Conservation (phyloP, 2,329 filamentous ascomycete species). For the Boeremia exigua region DNA sequence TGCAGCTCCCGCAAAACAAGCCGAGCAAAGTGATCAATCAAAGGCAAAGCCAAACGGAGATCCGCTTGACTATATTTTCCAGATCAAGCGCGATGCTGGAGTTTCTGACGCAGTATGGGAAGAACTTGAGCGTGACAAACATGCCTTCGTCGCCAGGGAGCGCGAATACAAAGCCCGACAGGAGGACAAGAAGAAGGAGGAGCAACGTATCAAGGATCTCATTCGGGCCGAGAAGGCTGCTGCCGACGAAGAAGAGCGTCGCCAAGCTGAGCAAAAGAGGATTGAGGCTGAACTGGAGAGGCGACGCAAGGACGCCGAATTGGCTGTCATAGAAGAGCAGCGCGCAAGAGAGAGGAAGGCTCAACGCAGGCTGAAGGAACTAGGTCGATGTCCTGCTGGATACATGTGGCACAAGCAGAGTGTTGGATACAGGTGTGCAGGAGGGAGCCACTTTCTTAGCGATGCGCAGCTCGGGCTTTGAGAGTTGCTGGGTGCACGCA, state of each 20-base stretch:
- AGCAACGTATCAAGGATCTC: slow-evolving; percentile 29
- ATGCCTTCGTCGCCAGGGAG: slow-evolving; percentile 39
- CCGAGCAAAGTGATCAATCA: slow-evolving; percentile 2
- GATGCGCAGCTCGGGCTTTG: neutral
- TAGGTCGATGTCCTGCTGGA: slow-evolving; percentile 64
- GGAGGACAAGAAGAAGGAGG: slow-evolving; percentile 29
- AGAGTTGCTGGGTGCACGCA: neutral
- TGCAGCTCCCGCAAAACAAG: slow-evolving; percentile 3
- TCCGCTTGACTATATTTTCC: slow-evolving; percentile 21
- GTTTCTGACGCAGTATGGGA: slow-evolving; percentile 68
- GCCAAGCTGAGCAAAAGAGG: slow-evolving; percentile 24
- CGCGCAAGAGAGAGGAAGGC: slow-evolving; percentile 49
- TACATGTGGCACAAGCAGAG: slow-evolving; percentile 67
- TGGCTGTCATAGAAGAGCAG: slow-evolving; percentile 49
- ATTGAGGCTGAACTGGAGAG: slow-evolving; percentile 29
- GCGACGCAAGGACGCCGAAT: slow-evolving; percentile 34
- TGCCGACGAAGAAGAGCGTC: slow-evolving; percentile 33
- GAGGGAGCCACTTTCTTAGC: slow-evolving; percentile 57
- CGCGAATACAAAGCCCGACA: slow-evolving; percentile 47
- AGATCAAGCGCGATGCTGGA: slow-evolving; percentile 57
- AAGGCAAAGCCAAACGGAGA: slow-evolving; percentile 9
- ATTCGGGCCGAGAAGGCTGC: slow-evolving; percentile 39
- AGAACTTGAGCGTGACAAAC: slow-evolving; percentile 61
- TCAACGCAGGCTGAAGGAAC: slow-evolving; percentile 57
- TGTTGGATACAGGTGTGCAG: slow-evolving; percentile 67